Conservation (phyloP, 768 basidiomycete genomes). For the Leucosporidium yakuticum region DNA sequence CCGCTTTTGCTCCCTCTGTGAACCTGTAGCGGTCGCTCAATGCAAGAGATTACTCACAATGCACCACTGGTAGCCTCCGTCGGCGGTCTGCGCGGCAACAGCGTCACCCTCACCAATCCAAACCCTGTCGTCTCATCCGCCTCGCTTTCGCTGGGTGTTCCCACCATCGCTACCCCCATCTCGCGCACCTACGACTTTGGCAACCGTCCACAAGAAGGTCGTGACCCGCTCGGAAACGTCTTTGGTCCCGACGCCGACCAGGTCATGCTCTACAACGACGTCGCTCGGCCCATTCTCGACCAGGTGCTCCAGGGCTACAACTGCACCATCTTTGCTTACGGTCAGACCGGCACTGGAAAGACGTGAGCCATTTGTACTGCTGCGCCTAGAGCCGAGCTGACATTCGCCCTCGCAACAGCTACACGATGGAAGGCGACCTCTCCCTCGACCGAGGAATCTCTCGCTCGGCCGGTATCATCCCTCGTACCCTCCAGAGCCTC, state of each 20-base stretch:
- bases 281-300: constrained; percentile 83
- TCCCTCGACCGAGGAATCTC: constrained; percentile 76
- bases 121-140: constrained; percentile 46
- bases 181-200: constrained; percentile 78
- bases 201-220: constrained; percentile 48
- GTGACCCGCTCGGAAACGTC: constrained; percentile 49
- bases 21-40: constrained; percentile 17
- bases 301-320: constrained; percentile 96
- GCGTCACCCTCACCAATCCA: constrained; percentile 39
- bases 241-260: constrained; percentile 98
- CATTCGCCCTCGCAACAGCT: constrained; percentile 41
- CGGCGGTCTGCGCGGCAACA: constrained; percentile 27
- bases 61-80: constrained; percentile 20
- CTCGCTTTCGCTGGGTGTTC: neutral
- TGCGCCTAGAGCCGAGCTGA: neutral
- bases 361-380: constrained; percentile 59
- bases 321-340: constrained; percentile 87
- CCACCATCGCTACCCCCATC: constrained; percentile 2
- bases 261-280: constrained; percentile 84
- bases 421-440: constrained; percentile 97
- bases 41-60: constrained; percentile 5
- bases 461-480: constrained; percentile 87
- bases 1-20: no score
- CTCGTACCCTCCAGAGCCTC: constrained; percentile 81
- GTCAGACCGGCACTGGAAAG: constrained; percentile 97